Evolutionary conservation across 108 stramenopile genomes (phyloP).

Genomic region (Aurantiochytrium sp.): DNA sequence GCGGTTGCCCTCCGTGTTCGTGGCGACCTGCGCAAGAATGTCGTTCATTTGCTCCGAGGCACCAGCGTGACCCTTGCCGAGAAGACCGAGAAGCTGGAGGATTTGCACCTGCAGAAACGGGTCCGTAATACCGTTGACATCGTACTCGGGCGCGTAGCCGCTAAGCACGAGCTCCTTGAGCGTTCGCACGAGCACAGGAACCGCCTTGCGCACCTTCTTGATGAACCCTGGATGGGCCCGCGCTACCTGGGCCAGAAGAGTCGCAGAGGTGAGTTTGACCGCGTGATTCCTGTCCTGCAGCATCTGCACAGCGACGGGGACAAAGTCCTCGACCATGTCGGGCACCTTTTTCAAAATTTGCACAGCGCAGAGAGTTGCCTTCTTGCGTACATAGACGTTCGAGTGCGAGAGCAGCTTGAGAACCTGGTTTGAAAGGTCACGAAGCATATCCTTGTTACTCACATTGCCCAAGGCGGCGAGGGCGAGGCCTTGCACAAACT

Average conservation of each 20-base stretch:
- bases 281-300: constrained; percentile 92
- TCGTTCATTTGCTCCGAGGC: constrained; percentile 64
- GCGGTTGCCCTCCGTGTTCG: constrained; percentile 93
- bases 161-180: constrained; percentile 78
- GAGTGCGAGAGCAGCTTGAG: constrained; percentile 76
- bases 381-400: constrained; percentile 82
- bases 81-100: constrained; percentile 71
- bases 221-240: not conserved
- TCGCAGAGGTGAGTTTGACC: constrained; percentile 84
- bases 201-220: constrained; percentile 46
- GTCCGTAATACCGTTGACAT: constrained; percentile 82
- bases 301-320: constrained; percentile 68
- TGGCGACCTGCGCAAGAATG: constrained; percentile 95
- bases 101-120: constrained; percentile 47
- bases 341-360: constrained; percentile 59
- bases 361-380: constrained; percentile 89
- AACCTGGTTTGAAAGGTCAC: constrained; percentile 88
- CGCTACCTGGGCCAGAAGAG: constrained; percentile 79
- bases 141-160: constrained; percentile 90
- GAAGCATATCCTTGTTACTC: constrained; percentile 85
- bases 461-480: constrained; percentile 95
- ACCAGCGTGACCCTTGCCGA: constrained; percentile 60
- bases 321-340: constrained; percentile 94
- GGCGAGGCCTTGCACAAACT: constrained; percentile 82
- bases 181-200: constrained; percentile 79